These are phyloP conservation scores for Geotrichum fermentans DNA, from an alignment of 1,139 yeast species.

Conservation along the genomic window DNA sequence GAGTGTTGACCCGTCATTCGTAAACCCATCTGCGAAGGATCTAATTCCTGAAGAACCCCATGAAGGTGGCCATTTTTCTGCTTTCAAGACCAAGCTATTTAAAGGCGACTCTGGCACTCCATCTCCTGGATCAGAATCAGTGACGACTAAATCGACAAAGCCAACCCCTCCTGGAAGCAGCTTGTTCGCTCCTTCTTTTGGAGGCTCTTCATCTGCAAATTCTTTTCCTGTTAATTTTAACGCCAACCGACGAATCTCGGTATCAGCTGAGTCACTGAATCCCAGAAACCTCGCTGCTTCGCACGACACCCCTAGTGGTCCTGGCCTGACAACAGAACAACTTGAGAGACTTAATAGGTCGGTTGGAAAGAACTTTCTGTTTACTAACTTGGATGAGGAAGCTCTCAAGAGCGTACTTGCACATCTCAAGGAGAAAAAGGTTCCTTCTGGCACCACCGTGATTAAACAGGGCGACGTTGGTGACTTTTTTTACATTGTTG, in stretches of 20 bases:
- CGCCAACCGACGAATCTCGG: constrained; percentile 81
- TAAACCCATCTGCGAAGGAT: neutral
- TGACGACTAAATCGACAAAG: neutral
- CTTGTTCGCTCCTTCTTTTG: constrained; percentile 18
- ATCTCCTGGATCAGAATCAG: neutral
- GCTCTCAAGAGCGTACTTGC: constrained; percentile 72
- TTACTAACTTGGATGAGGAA: constrained; percentile 67
- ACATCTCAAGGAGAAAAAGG: constrained; percentile 70
- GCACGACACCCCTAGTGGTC: constrained; percentile 16
- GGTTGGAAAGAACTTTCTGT: constrained; percentile 76
- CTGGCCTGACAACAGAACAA: constrained; percentile 53
- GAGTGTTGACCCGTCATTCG: constrained; percentile 12
- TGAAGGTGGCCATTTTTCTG: constrained; percentile 7
- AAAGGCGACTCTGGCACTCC: neutral
- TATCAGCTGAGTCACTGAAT: constrained; percentile 59
- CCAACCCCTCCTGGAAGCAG: constrained; percentile 1
- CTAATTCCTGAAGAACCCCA: constrained; percentile 2
- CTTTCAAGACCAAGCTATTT: constrained; percentile 7
- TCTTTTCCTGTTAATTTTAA: constrained; percentile 44
- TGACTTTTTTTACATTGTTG: constrained; percentile 86
- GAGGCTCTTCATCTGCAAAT: constrained; percentile 23
- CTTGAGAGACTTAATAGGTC: constrained; percentile 61
- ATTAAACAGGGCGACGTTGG: constrained; percentile 96
- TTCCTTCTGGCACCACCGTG: constrained; percentile 57
- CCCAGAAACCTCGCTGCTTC: constrained; percentile 28